A percentile compares a stretch with the other conserved stretches of the same genome.
These are phyloP conservation scores for Cladorrhinum sp. DNA, from an alignment of 2,329 filamentous ascomycete genomes.

Conservation along the genomic window DNA sequence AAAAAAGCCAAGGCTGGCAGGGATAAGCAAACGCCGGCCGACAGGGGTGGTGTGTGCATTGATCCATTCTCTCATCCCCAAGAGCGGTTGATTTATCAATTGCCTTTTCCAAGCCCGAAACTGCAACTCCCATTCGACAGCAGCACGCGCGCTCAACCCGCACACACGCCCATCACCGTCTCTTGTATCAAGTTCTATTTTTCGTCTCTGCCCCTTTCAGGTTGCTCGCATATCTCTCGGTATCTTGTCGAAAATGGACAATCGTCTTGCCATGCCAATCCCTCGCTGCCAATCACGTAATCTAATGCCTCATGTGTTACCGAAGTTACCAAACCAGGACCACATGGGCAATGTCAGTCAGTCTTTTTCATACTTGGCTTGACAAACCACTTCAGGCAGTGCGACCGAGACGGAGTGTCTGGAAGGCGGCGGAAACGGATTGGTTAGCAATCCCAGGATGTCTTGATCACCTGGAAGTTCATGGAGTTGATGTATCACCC, in stretches of 20 bases:
- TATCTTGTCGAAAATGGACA: no score
- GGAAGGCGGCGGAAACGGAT: neutral
- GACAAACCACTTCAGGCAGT: conserved; percentile 3
- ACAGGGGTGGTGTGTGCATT: no score
- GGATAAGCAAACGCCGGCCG: neutral
- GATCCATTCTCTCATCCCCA: no score
- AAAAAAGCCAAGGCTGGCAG: conserved; percentile 8
- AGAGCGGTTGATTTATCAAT: no score
- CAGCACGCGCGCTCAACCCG: no score
- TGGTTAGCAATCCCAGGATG: no score
- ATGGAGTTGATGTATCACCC: conserved; percentile 8
- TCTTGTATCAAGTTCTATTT: no score
- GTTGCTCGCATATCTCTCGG: no score
- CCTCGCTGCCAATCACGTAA: conserved; percentile 22
- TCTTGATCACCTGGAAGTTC: neutral
- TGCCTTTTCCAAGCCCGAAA: no score
- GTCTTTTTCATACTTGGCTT: conserved; percentile 5
- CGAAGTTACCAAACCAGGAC: conserved; percentile 4
- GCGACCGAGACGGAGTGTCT: neutral
- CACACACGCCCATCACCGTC: neutral
- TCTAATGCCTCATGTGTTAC: conserved; percentile 14
- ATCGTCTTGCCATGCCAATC: neutral
- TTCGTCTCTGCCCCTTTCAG: no score
- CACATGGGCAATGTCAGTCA: conserved; percentile 22
- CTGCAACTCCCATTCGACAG: conserved; percentile 13